phyloP scores from a whole-genome alignment of 2,329 filamentous ascomycete species.

The Daldinia eschscholtzii region DNA sequence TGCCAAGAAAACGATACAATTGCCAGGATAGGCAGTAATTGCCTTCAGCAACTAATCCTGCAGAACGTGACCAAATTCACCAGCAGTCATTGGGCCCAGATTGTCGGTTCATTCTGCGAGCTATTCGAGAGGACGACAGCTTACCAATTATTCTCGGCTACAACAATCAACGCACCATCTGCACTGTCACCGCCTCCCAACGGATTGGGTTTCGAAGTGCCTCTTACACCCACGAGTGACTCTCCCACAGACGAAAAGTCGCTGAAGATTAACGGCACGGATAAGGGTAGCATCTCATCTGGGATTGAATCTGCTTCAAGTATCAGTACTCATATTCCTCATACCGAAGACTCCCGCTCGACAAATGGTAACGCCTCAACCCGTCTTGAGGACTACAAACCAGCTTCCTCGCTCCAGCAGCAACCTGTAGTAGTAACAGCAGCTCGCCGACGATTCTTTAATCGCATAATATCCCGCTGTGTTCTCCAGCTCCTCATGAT shows the following conservation, averaged over 20 bases:
- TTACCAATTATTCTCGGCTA: slow-evolving; percentile 93
- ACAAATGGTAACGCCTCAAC: slow-evolving; percentile 56
- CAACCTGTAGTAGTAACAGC: slow-evolving; percentile 93
- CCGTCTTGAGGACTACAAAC: slow-evolving; percentile 87
- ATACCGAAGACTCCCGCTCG: slow-evolving; percentile 43
- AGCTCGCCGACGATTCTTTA: slow-evolving; percentile 94
- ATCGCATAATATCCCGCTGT: slow-evolving; percentile 98
- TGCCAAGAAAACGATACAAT: slow-evolving; percentile 99
- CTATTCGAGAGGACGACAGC: slow-evolving; percentile 95
- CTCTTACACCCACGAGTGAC: slow-evolving; percentile 58
- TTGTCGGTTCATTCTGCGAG: slow-evolving; percentile 95
- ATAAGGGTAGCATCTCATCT: slow-evolving; percentile 56
- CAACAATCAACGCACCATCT: slow-evolving; percentile 67
- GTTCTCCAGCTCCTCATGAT: slow-evolving; percentile 99
- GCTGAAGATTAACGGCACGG: slow-evolving; percentile 70
- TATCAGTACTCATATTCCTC: slow-evolving; percentile 42
- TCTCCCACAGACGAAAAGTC: slow-evolving; percentile 64
- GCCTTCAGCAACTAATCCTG: slow-evolving; percentile 93
- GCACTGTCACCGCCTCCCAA: slow-evolving; percentile 66
- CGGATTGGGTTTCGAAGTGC: slow-evolving; percentile 64
- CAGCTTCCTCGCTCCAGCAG: slow-evolving; percentile 80
- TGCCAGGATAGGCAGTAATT: slow-evolving; percentile 97
- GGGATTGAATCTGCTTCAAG: slow-evolving; percentile 51
- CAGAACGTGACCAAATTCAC: slow-evolving; percentile 96
- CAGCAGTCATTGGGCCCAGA: slow-evolving; percentile 89